phyloP scores from a whole-genome alignment of 371 early-diverging fungal genomes.

The Mortierella sp. region DNA sequence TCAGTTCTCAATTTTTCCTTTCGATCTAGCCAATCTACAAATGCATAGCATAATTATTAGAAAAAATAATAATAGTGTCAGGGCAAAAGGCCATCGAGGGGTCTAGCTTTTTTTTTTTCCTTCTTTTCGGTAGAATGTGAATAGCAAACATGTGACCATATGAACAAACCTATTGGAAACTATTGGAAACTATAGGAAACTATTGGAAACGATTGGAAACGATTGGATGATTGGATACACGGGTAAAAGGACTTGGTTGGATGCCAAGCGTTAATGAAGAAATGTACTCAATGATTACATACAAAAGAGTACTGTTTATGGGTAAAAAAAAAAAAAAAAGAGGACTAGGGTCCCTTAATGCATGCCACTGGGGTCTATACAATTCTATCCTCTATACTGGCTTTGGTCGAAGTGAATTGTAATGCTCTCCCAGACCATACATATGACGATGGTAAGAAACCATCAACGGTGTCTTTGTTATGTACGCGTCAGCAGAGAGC shows the following conservation, averaged over 20 bases:
- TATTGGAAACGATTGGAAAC: too few relatives aligned
- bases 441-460: constrained; percentile 92
- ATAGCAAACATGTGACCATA: too few relatives aligned
- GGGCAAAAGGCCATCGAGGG: too few relatives aligned
- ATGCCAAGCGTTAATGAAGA: background rate
- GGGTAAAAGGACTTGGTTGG: background rate
- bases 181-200: too few relatives aligned
- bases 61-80: too few relatives aligned
- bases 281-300: background rate
- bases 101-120: too few relatives aligned
- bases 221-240: background rate
- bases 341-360: too few relatives aligned
- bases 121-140: too few relatives aligned
- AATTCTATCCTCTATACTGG: background rate
- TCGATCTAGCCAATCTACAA: too few relatives aligned
- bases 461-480: constrained; percentile 71
- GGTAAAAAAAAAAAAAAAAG: background rate
- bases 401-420: constrained; percentile 78
- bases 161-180: background rate
- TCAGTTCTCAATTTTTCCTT: too few relatives aligned
- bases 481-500: constrained; percentile 81
- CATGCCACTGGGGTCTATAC: too few relatives aligned
- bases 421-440: constrained; percentile 95
- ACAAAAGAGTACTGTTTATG: background rate
- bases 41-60: too few relatives aligned